phyloP scores from a whole-genome alignment of 1,284 basidiomycete species.

The Salmacisia buchloeana region DNA sequence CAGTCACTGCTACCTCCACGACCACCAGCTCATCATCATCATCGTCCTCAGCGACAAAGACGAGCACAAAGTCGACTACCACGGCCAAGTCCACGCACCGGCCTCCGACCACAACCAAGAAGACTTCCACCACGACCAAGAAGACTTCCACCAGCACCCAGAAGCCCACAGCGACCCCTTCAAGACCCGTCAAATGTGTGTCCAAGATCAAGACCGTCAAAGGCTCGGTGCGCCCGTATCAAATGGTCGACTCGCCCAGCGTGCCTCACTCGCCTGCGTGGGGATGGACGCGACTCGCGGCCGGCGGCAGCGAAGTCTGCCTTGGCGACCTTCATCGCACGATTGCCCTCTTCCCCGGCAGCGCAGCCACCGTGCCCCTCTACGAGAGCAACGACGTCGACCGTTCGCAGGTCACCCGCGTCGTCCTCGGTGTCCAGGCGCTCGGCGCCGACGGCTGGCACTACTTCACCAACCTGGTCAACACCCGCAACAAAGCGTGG shows the following conservation, averaged over 20 bases:
- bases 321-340: background rate
- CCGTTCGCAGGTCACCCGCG: background rate
- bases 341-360: background rate
- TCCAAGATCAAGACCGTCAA: background rate
- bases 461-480: background rate
- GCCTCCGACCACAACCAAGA: too few species aligned
- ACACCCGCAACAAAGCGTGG: background rate
- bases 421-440: conserved; percentile 1
- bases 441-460: background rate
- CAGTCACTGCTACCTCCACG: too few species aligned
- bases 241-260: background rate
- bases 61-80: too few species aligned
- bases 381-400: conserved; percentile 4
- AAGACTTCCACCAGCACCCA: too few species aligned
- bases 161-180: background rate
- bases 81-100: too few species aligned
- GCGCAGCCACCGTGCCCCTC: background rate
- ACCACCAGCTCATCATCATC: too few species aligned
- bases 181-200: background rate
- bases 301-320: conserved; percentile 5
- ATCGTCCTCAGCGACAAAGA: too few species aligned
- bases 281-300: background rate
- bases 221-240: background rate
- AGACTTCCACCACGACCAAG: too few species aligned
- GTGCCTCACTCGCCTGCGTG: background rate